Evolutionary conservation across 352 stramenopile genomes (phyloP).

Genomic region (Pythium chondricola): DNA sequence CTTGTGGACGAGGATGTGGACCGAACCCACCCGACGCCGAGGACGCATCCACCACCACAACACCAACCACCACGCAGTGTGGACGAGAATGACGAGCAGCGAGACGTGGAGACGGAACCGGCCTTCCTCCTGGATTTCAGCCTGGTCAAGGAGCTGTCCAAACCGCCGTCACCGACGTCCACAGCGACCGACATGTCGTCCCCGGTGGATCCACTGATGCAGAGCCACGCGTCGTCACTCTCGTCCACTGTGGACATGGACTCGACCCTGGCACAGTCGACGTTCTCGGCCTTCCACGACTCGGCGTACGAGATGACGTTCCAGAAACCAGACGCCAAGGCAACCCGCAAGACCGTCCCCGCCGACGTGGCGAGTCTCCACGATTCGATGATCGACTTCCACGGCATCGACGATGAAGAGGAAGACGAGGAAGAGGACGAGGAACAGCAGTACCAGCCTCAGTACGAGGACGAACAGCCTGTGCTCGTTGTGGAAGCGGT

Average conservation of each 20-base stretch:
- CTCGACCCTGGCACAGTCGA: constrained; percentile 12
- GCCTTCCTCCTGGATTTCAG: constrained; percentile 9
- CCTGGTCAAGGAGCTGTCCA: constrained; percentile 3
- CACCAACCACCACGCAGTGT: constrained; percentile 8
- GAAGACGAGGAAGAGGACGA: constrained; percentile 21
- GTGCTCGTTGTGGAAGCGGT: background rate
- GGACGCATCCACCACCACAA: no score
- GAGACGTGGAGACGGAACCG: background rate
- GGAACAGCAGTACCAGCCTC: background rate
- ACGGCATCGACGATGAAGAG: constrained; percentile 21
- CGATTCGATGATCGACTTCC: constrained; percentile 30
- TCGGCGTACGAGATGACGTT: constrained; percentile 49
- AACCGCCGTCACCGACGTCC: constrained; percentile 6
- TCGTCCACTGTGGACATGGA: constrained; percentile 28
- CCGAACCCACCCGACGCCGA: background rate
- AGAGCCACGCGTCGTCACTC: constrained; percentile 19
- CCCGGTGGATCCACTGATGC: constrained; percentile 15
- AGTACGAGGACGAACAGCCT: background rate
- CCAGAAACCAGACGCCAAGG: background rate
- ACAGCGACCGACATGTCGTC: constrained; percentile 5
- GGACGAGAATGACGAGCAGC: constrained; percentile 9
- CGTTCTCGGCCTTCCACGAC: constrained; percentile 72
- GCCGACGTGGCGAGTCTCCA: constrained; percentile 14
- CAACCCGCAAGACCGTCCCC: background rate
- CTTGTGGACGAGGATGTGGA: background rate